These are phyloP conservation scores for Dioszegia aurantiaca DNA, from an alignment of 768 basidiomycete genomes.

Conservation along the genomic window DNA sequence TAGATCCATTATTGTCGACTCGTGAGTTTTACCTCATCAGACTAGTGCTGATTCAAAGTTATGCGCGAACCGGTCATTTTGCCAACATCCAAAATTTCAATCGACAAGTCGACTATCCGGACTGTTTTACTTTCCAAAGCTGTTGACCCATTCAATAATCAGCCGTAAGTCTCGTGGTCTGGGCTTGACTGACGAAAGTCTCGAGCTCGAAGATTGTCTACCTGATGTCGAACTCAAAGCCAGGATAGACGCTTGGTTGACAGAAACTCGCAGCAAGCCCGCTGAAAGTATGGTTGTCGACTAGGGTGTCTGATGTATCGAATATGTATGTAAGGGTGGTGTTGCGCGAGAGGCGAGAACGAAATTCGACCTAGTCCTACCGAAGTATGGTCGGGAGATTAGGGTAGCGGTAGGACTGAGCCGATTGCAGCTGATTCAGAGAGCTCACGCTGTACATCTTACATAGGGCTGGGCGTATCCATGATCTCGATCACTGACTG, in stretches of 20 bases:
- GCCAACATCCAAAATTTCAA: constrained; percentile 71
- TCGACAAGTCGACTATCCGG: constrained; percentile 92
- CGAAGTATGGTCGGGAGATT: too few species aligned
- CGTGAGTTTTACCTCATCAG: constrained; percentile 10
- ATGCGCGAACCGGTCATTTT: constrained; percentile 94
- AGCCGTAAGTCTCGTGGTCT: constrained; percentile 61
- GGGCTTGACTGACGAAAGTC: constrained; percentile 18
- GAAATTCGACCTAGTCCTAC: too few species aligned
- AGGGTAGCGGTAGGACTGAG: too few species aligned
- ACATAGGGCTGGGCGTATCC: too few species aligned
- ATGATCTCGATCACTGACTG: too few species aligned
- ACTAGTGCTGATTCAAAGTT: constrained; percentile 48
- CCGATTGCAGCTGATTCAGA: too few species aligned
- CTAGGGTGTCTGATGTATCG: constrained; percentile 28
- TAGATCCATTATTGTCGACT: constrained; percentile 48
- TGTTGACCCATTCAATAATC: constrained; percentile 93
- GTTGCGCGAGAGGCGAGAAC: too few species aligned
- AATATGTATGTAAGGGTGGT: too few species aligned
- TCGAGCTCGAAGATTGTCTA: constrained; percentile 47
- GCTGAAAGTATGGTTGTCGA: constrained; percentile 48
- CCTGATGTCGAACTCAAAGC: constrained; percentile 69
- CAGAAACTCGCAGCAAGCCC: constrained; percentile 56
- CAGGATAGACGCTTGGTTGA: constrained; percentile 69
- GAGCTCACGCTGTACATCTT: too few species aligned
- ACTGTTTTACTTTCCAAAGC: constrained; percentile 86